Conservation (phyloP, 75 land plant species). For the Cryptomeria japonica region DNA sequence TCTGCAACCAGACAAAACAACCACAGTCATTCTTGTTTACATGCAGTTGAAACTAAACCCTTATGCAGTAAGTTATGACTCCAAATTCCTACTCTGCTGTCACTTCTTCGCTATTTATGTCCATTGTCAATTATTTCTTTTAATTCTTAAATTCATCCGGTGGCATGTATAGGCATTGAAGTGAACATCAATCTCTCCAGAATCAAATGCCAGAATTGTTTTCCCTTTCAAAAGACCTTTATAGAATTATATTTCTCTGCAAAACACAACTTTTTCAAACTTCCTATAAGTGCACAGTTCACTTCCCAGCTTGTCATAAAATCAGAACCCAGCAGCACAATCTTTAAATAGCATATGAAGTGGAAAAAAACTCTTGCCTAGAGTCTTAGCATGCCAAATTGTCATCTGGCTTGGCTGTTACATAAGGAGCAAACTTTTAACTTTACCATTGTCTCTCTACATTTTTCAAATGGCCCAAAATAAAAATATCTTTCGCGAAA, state of each 20-base stretch:
- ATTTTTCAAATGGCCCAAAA: not conserved
- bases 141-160: not conserved
- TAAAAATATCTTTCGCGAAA: not conserved
- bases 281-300: not conserved
- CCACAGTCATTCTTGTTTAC: not conserved
- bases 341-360: not conserved
- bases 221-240: not conserved
- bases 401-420: not conserved
- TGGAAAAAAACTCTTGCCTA: not conserved
- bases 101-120: not conserved
- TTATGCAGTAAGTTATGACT: not conserved
- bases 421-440: not conserved
- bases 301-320: not conserved
- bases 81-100: not conserved
- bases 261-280: not conserved
- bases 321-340: not conserved
- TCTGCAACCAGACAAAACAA: conserved; percentile 17
- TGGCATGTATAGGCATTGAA: not conserved
- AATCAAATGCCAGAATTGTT: no score
- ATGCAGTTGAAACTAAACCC: not conserved
- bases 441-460: not conserved
- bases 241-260: not conserved
- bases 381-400: not conserved
- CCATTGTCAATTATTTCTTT: not conserved
- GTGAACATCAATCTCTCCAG: not conserved